A percentile compares a stretch with the other conserved stretches of the same genome.
phyloP scores from a whole-genome alignment of 345 rosid genomes.

The Mallotus nudiflorus region DNA sequence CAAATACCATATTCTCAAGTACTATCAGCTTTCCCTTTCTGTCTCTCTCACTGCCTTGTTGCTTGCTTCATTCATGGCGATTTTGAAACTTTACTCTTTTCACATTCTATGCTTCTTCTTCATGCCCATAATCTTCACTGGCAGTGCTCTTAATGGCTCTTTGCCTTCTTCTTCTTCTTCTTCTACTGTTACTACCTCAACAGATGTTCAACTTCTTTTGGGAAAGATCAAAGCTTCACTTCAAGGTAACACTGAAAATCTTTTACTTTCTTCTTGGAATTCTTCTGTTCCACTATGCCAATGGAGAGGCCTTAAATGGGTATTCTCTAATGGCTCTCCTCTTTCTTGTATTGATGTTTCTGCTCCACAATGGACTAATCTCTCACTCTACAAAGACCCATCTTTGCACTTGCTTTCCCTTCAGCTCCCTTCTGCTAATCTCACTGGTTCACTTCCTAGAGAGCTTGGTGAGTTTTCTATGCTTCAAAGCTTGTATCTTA shows the following conservation, averaged over 20 bases:
- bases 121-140: constrained; percentile 16
- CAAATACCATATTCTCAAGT: constrained; percentile 21
- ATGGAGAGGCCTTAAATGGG: constrained; percentile 99
- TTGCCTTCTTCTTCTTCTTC: constrained; percentile 22
- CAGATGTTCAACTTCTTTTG: constrained; percentile 74
- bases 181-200: constrained; percentile 37
- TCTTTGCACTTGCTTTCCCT: constrained; percentile 75
- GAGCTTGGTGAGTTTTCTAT: constrained; percentile 88
- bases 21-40: constrained; percentile 16
- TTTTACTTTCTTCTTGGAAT: constrained; percentile 94
- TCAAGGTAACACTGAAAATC: constrained; percentile 75
- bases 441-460: constrained; percentile 84
- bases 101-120: constrained; percentile 39
- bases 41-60: constrained; percentile 17
- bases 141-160: constrained; percentile 10
- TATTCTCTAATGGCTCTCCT: constrained; percentile 60
- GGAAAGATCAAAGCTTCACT: constrained; percentile 72
- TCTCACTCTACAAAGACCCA: constrained; percentile 67
- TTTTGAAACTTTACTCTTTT: constrained; percentile 37
- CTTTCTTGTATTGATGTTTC: constrained; percentile 59
- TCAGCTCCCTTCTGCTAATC: constrained; percentile 95
- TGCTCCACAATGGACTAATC: constrained; percentile 67
- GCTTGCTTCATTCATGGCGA: constrained; percentile 52
- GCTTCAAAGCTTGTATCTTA: constrained; percentile 79
- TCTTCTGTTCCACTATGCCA: constrained; percentile 82